Base-by-base conservation (phyloP, 1,284 basidiomycete genomes). In the Stygiomarasmius scandens region DNA sequence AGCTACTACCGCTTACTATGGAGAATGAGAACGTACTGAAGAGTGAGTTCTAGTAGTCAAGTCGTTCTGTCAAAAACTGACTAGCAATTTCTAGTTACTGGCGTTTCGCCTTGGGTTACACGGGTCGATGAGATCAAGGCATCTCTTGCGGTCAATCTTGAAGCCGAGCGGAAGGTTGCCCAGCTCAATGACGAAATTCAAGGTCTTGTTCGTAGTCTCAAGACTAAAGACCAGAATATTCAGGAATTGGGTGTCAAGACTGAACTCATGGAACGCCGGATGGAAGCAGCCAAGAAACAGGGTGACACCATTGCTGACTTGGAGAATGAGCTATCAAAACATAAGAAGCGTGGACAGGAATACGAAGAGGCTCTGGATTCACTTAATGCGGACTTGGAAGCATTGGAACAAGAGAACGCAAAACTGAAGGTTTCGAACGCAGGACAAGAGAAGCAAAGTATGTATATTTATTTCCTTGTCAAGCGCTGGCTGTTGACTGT, bases 351-450 rank as follows among this genome's bases (percentile, higher is more conserved):
- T 67, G 93, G 96, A 71, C 83, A 89, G 61, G 87, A 90, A 24
- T 94, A 95, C 64, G 91, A 95, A 69, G 95, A 96, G 63, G 93
- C 94, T 1, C 92, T 98, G 77, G 95, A 96, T 64, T 92, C 94
- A 66, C 74, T 98, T 22, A 95, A 97, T 69, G 83, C 86, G 3
- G 96, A 99, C 67, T 74, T 96, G 61, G 95, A 98, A 69, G 71
- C 80, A 8, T 76, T 97, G 58, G 93, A 96, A 71, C 87, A 92
- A 69, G 94, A 97, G 64, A 94, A 95, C 69, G 84, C 81, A 3
- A 92, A 87, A 68, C 77, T 98, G 62, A 93, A 93, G 74, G 79
- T 82, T 14, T 71, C 83, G 64, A 80, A 83, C 45, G 83, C 77
- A 55, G 82, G 77, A 20, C 80, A 83, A 51, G 89, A 92, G 67